phyloP scores from a whole-genome alignment of 371 early-diverging fungal species.

The Mortierella sp. region DNA sequence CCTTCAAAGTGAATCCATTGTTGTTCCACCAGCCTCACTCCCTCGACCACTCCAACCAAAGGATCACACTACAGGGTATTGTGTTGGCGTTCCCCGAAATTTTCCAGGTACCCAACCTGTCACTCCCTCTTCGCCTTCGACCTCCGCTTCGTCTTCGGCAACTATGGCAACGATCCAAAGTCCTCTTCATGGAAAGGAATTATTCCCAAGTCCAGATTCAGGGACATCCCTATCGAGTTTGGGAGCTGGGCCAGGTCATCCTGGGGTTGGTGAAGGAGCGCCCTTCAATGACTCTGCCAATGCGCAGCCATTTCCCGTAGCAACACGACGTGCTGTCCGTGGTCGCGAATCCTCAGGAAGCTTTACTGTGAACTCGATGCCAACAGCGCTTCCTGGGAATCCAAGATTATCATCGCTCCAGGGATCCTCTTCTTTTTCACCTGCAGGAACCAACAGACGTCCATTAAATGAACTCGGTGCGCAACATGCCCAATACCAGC shows the following conservation, averaged over 20 bases:
- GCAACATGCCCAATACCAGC: not conserved
- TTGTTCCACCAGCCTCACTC: constrained; percentile 26
- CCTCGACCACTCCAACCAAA: constrained; percentile 43
- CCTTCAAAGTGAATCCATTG: constrained; percentile 32
- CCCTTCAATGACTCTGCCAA: constrained; percentile 16
- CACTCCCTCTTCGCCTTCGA: constrained; percentile 19
- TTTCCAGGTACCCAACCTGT: not conserved
- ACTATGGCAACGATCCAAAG: not conserved
- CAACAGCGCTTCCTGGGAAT: constrained; percentile 10
- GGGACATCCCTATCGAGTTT: constrained; percentile 2
- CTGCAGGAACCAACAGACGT: not conserved
- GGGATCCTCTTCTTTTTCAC: not conserved
- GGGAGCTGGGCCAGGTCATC: not conserved
- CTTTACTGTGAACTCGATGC: constrained; percentile 35
- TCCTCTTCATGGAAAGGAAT: not conserved
- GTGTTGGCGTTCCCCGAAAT: constrained; percentile 15
- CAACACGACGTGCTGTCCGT: constrained; percentile 28
- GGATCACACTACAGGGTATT: constrained; percentile 18
- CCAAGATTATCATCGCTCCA: not conserved
- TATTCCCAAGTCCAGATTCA: constrained; percentile 18
- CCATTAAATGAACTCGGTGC: no score
- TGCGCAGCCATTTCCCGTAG: not conserved
- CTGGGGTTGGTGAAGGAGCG: not conserved
- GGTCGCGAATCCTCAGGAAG: constrained; percentile 26
- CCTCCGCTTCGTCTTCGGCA: constrained; percentile 5